phyloP scores from a whole-genome alignment of 2,329 filamentous ascomycete species.

The Pseudogymnoascus destructans region DNA sequence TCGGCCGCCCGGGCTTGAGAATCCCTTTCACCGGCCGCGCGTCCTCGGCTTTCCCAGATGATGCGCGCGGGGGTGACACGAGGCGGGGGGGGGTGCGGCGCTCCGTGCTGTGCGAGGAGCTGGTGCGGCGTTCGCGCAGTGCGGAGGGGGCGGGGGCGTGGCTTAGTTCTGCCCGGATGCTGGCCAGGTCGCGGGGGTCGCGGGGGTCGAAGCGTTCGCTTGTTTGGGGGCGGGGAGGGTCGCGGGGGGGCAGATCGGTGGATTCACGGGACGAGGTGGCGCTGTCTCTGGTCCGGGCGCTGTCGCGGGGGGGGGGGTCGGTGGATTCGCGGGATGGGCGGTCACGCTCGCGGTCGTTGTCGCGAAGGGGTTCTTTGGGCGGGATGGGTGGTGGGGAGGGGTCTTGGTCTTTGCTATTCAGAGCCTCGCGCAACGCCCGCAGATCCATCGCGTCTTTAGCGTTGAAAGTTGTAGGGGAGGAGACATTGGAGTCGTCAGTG shows the following conservation, averaged over 20 bases:
- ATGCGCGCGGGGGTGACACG: slow-evolving; percentile 54
- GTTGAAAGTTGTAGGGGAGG: slow-evolving; percentile 21
- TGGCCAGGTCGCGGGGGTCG: slow-evolving; percentile 18
- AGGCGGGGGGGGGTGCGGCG: slow-evolving; percentile 32
- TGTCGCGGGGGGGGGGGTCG: neutral
- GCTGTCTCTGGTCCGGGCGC: neutral
- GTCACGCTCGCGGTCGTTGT: neutral
- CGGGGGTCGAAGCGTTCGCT: slow-evolving; percentile 12
- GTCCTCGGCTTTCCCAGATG: slow-evolving; percentile 41
- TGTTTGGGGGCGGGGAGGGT: neutral
- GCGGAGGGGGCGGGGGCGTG: slow-evolving; percentile 18
- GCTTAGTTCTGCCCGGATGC: slow-evolving; percentile 20
- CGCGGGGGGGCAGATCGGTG: neutral
- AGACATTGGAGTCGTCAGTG: neutral
- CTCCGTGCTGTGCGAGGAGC: slow-evolving; percentile 14
- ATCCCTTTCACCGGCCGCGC: slow-evolving; percentile 65
- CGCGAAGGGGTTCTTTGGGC: slow-evolving; percentile 14
- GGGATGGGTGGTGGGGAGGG: neutral
- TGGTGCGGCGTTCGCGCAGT: slow-evolving; percentile 13
- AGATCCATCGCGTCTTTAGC: slow-evolving; percentile 26
- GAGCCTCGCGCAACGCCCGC: slow-evolving; percentile 23
- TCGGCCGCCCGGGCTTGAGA: slow-evolving; percentile 64
- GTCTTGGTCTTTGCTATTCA: slow-evolving; percentile 19
- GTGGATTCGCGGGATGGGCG: neutral
- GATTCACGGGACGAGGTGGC: neutral